phyloP scores from a whole-genome alignment of 2,329 filamentous ascomycete genomes.

The Phyllosticta citrichinensis region DNA sequence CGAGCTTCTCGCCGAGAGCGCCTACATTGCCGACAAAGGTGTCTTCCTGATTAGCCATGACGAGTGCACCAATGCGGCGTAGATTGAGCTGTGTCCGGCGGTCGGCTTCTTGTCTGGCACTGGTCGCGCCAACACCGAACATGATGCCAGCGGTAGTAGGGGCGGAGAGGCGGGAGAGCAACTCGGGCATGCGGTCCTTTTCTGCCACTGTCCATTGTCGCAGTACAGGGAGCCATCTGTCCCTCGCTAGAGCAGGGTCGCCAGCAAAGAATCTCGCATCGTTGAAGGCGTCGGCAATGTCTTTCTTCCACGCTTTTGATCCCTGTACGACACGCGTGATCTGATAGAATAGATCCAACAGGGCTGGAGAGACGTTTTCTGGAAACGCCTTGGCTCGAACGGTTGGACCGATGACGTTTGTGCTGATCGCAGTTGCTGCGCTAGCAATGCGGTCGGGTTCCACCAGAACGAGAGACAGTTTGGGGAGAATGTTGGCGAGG shows the following conservation, averaged over 20 bases:
- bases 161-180: slow-evolving; percentile 66
- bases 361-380: slow-evolving; percentile 64
- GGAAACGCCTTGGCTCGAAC: slow-evolving; percentile 82
- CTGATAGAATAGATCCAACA: slow-evolving; percentile 64
- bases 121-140: slow-evolving; percentile 94
- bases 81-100: slow-evolving; percentile 85
- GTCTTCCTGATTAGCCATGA: slow-evolving; percentile 68
- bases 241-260: slow-evolving; percentile 52
- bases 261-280: slow-evolving; percentile 78
- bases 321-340: slow-evolving; percentile 68
- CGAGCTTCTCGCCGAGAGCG: slow-evolving; percentile 67
- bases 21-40: slow-evolving; percentile 69
- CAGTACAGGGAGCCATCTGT: slow-evolving; percentile 73
- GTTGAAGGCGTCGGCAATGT: slow-evolving; percentile 84
- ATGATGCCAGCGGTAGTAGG: slow-evolving; percentile 93
- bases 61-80: slow-evolving; percentile 66
- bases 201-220: slow-evolving; percentile 77
- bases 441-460: slow-evolving; percentile 74
- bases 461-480: slow-evolving; percentile 70
- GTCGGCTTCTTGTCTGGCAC: slow-evolving; percentile 88
- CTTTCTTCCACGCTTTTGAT: slow-evolving; percentile 87
- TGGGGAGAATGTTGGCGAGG: slow-evolving; percentile 67
- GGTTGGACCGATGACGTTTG: slow-evolving; percentile 70
- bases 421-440: slow-evolving; percentile 70
- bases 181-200: slow-evolving; percentile 77